Conservation (phyloP, 805 yeast species). For the Monosporozyma aerobia region DNA sequence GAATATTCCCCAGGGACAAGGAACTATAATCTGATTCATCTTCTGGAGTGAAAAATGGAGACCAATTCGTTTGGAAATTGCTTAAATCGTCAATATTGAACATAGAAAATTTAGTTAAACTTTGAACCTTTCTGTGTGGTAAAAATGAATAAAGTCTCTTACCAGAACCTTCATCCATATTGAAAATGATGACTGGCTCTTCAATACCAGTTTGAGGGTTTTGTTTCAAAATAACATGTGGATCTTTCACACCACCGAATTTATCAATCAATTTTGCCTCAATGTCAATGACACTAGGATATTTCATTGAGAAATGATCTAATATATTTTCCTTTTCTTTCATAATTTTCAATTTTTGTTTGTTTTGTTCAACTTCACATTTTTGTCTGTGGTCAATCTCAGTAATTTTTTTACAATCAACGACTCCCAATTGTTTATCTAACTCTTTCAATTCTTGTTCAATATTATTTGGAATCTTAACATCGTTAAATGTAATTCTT, state of each 20-base stretch:
- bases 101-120: slow-evolving; percentile 1
- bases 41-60: slow-evolving; percentile 9
- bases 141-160: slow-evolving; percentile 4
- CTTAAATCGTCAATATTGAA: background rate
- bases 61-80: slow-evolving; percentile 8
- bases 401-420: background rate
- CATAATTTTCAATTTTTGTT: slow-evolving; percentile 10
- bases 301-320: slow-evolving; percentile 4
- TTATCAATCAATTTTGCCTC: background rate
- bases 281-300: slow-evolving; percentile 5
- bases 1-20: slow-evolving; percentile 16
- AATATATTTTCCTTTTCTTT: slow-evolving; percentile 4
- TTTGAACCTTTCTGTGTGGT: slow-evolving; percentile 6
- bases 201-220: background rate
- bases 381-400: background rate
- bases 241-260: slow-evolving; percentile 9
- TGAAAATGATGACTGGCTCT: slow-evolving; percentile 9
- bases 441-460: slow-evolving; percentile 1
- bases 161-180: slow-evolving; percentile 1
- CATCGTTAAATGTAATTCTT: slow-evolving; percentile 5
- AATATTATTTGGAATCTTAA: slow-evolving; percentile 1
- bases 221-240: slow-evolving; percentile 4
- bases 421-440: slow-evolving; percentile 1
- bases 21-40: slow-evolving; percentile 4
- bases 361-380: slow-evolving; percentile 15